Evolutionary conservation across 345 rosid genomes (phyloP).

Genomic region (Lepidium aucheri): DNA sequence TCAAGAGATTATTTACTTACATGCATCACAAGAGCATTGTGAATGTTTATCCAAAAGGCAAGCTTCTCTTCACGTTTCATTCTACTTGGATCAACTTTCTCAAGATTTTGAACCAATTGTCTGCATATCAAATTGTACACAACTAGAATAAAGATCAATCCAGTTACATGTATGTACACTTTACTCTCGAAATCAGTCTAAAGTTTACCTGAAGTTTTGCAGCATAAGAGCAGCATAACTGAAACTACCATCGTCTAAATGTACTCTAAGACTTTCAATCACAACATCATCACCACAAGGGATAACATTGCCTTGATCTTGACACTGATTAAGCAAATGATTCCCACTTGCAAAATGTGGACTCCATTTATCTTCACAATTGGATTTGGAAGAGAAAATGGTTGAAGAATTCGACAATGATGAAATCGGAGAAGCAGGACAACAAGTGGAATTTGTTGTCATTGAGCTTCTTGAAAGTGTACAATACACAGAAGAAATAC

Average conservation of each 20-base stretch:
- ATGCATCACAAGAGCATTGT: slow-evolving; percentile 87
- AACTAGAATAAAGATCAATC: not conserved
- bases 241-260: slow-evolving; percentile 52
- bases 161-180: not conserved
- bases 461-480: slow-evolving; percentile 40
- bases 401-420: slow-evolving; percentile 62
- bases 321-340: slow-evolving; percentile 24
- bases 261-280: slow-evolving; percentile 50
- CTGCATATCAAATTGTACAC: slow-evolving; percentile 39
- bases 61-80: slow-evolving; percentile 91
- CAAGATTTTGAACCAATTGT: slow-evolving; percentile 63
- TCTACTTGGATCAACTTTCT: slow-evolving; percentile 62
- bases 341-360: slow-evolving; percentile 41
- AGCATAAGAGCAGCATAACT: slow-evolving; percentile 52
- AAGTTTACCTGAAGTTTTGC: slow-evolving; percentile 59
- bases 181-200: not conserved
- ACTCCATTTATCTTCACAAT: slow-evolving; percentile 48
- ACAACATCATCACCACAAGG: slow-evolving; percentile 30
- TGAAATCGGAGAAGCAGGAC: slow-evolving; percentile 55
- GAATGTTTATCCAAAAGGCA: slow-evolving; percentile 90
- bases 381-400: slow-evolving; percentile 60
- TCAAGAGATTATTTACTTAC: slow-evolving; percentile 26
- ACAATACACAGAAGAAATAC: slow-evolving; percentile 77
- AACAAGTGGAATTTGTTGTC: slow-evolving; percentile 18
- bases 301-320: slow-evolving; percentile 41